These are phyloP conservation scores for Ceratocystis alfenasii DNA, from an alignment of 2,329 filamentous ascomycete species.

Conservation along the genomic window DNA sequence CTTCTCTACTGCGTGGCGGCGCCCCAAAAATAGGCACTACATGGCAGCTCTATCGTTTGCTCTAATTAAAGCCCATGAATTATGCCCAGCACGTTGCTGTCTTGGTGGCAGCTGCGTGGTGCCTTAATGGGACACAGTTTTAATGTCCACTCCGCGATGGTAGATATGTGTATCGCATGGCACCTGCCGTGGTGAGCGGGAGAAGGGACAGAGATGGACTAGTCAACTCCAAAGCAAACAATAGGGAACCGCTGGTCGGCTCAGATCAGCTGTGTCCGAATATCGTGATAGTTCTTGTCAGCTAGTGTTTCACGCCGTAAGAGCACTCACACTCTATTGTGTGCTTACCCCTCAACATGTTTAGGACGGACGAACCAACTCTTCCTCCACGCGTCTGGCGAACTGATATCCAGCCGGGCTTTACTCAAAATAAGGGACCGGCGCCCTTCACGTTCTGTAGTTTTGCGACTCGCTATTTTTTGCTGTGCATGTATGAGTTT, in stretches of 20 bases:
- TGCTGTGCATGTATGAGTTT: neutral
- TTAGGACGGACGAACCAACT: too few relatives aligned
- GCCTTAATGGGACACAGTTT: neutral
- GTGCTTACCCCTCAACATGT: too few relatives aligned
- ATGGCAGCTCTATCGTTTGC: neutral
- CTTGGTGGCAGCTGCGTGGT: neutral
- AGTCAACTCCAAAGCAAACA: too few relatives aligned
- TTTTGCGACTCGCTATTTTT: neutral
- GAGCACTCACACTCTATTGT: too few relatives aligned
- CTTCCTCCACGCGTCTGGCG: too few relatives aligned
- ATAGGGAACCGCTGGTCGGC: too few relatives aligned
- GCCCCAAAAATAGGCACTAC: neutral
- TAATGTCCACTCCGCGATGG: neutral
- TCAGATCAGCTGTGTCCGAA: too few relatives aligned
- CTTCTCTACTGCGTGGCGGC: neutral
- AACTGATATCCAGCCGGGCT: too few relatives aligned
- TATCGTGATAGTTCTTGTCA: neutral
- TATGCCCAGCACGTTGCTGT: neutral
- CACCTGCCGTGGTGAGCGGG: too few relatives aligned
- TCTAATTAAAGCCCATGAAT: neutral
- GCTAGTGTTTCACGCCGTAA: neutral
- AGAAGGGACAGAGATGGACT: too few relatives aligned
- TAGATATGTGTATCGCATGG: too few relatives aligned
- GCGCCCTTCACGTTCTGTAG: neutral
- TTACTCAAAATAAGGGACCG: too few relatives aligned